Evolutionary conservation across 352 stramenopile genomes (phyloP).

Genomic region (Aphanomyces euteiches): DNA sequence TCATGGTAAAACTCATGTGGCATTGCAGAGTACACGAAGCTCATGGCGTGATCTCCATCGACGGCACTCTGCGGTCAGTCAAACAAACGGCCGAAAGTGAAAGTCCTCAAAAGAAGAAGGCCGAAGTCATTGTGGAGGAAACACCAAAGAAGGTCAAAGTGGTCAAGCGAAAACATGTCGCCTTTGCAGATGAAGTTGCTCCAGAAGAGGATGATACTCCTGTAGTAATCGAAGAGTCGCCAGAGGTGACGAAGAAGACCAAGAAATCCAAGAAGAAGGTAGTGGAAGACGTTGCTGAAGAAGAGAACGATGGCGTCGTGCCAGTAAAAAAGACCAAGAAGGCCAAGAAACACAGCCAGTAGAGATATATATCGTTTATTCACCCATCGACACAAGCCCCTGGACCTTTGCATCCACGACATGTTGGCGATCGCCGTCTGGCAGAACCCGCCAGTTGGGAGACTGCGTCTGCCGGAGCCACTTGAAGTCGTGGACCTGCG

Average conservation of each 20-base stretch:
- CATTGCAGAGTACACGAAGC: constrained; percentile 56
- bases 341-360: constrained; percentile 38
- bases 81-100: constrained; percentile 2
- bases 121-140: constrained; percentile 7
- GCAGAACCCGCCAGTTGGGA: constrained; percentile 76
- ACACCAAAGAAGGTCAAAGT: constrained; percentile 13
- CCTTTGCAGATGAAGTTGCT: constrained; percentile 28
- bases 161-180: constrained; percentile 7
- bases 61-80: constrained; percentile 58
- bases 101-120: neutral
- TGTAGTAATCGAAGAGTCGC: constrained; percentile 22
- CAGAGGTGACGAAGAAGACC: constrained; percentile 23
- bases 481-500: constrained; percentile 91
- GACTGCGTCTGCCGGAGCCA: constrained; percentile 85
- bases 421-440: constrained; percentile 40
- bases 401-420: constrained; percentile 40
- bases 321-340: constrained; percentile 34
- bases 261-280: constrained; percentile 35
- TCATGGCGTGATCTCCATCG: constrained; percentile 75
- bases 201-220: constrained; percentile 31
- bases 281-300: constrained; percentile 36
- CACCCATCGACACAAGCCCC: constrained; percentile 40
- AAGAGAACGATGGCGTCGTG: constrained; percentile 27
- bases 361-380: too few species aligned
- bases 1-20: constrained; percentile 14